A percentile compares a stretch with the other conserved stretches of the same genome.
These are phyloP conservation scores for Dorcoceras hygrometricum DNA, from an alignment of 257 asterid genomes.

Conservation along the genomic window DNA sequence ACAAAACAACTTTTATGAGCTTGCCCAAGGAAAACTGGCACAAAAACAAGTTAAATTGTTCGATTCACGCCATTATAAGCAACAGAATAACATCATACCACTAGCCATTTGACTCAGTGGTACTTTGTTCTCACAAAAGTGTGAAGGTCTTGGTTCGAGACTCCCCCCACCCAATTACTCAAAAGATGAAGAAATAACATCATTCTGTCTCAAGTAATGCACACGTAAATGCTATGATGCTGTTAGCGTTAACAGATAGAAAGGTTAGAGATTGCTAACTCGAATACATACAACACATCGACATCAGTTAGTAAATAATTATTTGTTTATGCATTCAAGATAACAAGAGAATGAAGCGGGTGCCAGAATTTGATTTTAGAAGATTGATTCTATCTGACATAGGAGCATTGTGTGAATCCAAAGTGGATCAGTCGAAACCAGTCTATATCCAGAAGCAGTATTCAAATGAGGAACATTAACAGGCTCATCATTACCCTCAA, in stretches of 20 bases:
- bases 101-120: too few species aligned
- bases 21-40: conserved; percentile 15
- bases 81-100: not conserved
- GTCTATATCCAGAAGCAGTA: not conserved
- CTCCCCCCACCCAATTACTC: too few species aligned
- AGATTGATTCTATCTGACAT: too few species aligned
- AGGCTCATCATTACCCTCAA: not conserved
- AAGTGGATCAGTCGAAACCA: conserved; percentile 6
- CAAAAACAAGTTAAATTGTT: not conserved
- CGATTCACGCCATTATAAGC: conserved; percentile 10
- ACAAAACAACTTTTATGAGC: conserved; percentile 23
- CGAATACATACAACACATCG: conserved; percentile 1
- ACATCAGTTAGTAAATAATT: not conserved
- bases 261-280: conserved; percentile 1
- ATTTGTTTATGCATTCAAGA: not conserved
- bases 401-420: not conserved
- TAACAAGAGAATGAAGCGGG: not conserved
- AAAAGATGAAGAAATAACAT: too few species aligned
- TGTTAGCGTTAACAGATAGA: conserved; percentile 10
- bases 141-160: too few species aligned
- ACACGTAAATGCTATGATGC: not conserved
- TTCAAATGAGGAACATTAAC: not conserved
- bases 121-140: too few species aligned
- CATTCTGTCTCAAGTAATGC: not conserved
- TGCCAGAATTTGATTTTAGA: too few species aligned